Conservation (phyloP, 805 yeast species). For the Metschnikowia henanensis region DNA sequence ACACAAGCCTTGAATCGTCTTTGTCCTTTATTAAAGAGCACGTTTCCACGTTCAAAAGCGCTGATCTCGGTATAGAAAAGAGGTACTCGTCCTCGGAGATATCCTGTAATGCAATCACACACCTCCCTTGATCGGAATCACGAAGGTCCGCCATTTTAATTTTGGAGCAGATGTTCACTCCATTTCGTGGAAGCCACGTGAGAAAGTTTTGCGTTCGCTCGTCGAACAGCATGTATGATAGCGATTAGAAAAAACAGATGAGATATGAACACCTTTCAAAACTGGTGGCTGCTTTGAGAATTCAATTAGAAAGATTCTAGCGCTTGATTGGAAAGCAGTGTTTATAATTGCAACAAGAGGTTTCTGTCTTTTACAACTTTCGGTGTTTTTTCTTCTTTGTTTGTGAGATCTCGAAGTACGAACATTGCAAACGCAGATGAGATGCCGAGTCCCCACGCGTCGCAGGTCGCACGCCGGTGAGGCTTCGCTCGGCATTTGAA, state of each 20-base stretch:
- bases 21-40: constrained; percentile 41
- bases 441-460: constrained; percentile 3
- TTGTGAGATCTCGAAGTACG: background rate
- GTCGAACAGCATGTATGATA: constrained; percentile 7
- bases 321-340: no score
- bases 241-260: no score
- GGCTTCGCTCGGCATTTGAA: background rate
- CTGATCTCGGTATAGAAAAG: constrained; percentile 64
- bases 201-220: constrained; percentile 22
- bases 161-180: constrained; percentile 52
- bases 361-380: background rate
- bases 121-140: constrained; percentile 67
- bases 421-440: constrained; percentile 2
- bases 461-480: background rate
- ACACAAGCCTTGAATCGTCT: constrained; percentile 31
- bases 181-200: constrained; percentile 31
- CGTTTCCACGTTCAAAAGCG: constrained; percentile 59
- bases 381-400: no score
- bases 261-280: no score
- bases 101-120: constrained; percentile 62
- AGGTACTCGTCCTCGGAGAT: constrained; percentile 63
- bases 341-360: no score
- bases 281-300: no score
- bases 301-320: no score
- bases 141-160: constrained; percentile 64